Evolutionary conservation across 1,139 yeast genomes (phyloP).

Genomic region (Komagataea norvegica): DNA sequence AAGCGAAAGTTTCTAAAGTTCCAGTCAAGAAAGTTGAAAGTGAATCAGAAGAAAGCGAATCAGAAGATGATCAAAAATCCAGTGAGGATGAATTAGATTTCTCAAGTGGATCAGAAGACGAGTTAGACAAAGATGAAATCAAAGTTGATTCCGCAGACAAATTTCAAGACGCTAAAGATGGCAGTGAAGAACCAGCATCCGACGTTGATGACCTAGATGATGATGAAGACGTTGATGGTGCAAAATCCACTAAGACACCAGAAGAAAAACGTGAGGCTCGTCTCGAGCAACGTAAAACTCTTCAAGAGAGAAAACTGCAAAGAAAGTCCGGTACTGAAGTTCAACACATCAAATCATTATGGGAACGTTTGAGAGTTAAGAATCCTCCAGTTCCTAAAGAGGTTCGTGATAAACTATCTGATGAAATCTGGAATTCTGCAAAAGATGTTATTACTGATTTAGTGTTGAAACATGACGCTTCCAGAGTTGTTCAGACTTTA

Average conservation of each 20-base stretch:
- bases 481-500: slow-evolving; percentile 91
- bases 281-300: slow-evolving; percentile 74
- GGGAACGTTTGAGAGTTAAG: slow-evolving; percentile 90
- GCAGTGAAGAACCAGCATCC: slow-evolving; percentile 13
- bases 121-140: slow-evolving; percentile 26
- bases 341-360: slow-evolving; percentile 75
- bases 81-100: slow-evolving; percentile 28
- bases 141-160: slow-evolving; percentile 27
- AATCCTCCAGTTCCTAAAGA: slow-evolving; percentile 77
- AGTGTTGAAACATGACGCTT: slow-evolving; percentile 93
- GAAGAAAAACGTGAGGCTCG: slow-evolving; percentile 50
- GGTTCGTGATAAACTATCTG: slow-evolving; percentile 71
- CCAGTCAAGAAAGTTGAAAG: slow-evolving; percentile 22
- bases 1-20: slow-evolving; percentile 16
- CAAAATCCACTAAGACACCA: slow-evolving; percentile 28
- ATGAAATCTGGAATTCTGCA: slow-evolving; percentile 81
- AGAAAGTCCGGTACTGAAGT: slow-evolving; percentile 85
- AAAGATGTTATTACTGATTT: slow-evolving; percentile 76
- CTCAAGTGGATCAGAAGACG: slow-evolving; percentile 29
- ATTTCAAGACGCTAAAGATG: slow-evolving; percentile 23
- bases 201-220: slow-evolving; percentile 24
- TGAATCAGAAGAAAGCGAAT: slow-evolving; percentile 10
- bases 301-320: slow-evolving; percentile 78
- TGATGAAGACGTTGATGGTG: slow-evolving; percentile 18
- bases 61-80: slow-evolving; percentile 29